Evolutionary conservation across 2,329 filamentous ascomycete genomes (phyloP).

Genomic region (Cladosporium sp.): DNA sequence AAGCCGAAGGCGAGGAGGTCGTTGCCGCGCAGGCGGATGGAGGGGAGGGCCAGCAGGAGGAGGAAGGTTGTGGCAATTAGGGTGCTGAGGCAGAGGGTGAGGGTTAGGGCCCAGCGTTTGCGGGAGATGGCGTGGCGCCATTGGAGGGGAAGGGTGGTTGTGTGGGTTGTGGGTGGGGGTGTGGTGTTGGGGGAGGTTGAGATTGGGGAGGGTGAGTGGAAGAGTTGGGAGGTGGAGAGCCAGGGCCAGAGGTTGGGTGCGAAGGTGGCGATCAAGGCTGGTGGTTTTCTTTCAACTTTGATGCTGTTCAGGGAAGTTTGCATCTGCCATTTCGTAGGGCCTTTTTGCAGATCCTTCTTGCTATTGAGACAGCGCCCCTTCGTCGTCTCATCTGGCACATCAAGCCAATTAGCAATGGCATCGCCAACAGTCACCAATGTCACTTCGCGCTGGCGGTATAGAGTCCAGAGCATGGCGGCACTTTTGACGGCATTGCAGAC

Average conservation of each 20-base stretch:
- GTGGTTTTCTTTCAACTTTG: too few relatives aligned
- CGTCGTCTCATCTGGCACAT: conserved; percentile 17
- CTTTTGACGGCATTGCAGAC: conserved; percentile 23
- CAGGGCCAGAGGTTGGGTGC: not conserved
- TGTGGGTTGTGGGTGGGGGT: not conserved
- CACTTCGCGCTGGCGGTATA: conserved; percentile 17
- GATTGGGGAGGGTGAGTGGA: too few relatives aligned
- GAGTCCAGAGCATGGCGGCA: conserved; percentile 20
- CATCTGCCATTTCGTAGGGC: not conserved
- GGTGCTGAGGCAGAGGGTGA: not conserved
- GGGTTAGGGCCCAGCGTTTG: not conserved
- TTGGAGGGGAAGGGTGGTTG: not conserved
- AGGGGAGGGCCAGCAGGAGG: not conserved
- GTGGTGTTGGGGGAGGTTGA: too few relatives aligned
- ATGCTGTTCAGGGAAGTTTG: too few relatives aligned
- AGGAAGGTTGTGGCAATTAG: not conserved
- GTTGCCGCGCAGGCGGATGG: not conserved
- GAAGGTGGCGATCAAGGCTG: too few relatives aligned
- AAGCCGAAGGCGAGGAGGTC: not conserved
- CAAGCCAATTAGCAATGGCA: conserved; percentile 26
- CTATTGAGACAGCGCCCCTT: not conserved
- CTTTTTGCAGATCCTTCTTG: not conserved
- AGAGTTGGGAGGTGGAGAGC: too few relatives aligned
- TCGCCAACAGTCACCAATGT: conserved; percentile 27
- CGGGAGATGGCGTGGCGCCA: not conserved